Evolutionary conservation across 1,284 basidiomycete genomes (phyloP), one percentile per base, ranked within the genome.

Genomic region (Meira nashicola): DNA sequence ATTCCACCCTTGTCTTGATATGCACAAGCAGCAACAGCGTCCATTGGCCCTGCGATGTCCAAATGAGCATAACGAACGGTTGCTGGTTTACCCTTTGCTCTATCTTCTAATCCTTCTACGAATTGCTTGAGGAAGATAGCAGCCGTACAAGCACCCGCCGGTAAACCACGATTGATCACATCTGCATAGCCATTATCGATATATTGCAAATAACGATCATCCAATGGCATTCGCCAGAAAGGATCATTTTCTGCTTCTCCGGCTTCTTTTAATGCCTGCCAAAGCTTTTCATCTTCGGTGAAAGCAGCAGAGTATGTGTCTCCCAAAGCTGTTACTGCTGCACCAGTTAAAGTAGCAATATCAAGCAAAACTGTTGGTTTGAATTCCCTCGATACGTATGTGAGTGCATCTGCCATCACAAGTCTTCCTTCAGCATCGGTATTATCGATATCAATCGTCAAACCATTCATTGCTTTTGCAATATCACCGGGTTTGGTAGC

Each of bases 401-500:
- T 89, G 52, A 93, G 83, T 2, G 90, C 89, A 77, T 93, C 90
- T 83, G 77, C 73, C n/a, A 73, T 56, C 21, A 92, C 82, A 21
- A 93, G 82, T 28, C 91, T 86, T 17, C 91, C 90, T 75, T 91
- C 89, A 17, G 38, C 89, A 74, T 92, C 90, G 4, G 90, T 92
- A 80, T 92, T 92, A 80, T 92, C 89, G 40, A 92, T 84, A 76
- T 92, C 89, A 38, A 93, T 84, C 0, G 87, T 86, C 78, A 90
- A 90, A 43, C 90, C 90, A 74, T 91, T 92, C 86, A 90, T 90
- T 6, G 89, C 88, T 67, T 89, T 87, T 63, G 92, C 78, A 55
- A 90, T 89, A 71, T 81, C 80, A 44, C 90, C 91, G 0, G 90
- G 91, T 79, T 92, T 93, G 59, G 85, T 92, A 8, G 90, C 90